phyloP scores from a whole-genome alignment of 352 stramenopile genomes.

The Phytophthora niederhauseri region DNA sequence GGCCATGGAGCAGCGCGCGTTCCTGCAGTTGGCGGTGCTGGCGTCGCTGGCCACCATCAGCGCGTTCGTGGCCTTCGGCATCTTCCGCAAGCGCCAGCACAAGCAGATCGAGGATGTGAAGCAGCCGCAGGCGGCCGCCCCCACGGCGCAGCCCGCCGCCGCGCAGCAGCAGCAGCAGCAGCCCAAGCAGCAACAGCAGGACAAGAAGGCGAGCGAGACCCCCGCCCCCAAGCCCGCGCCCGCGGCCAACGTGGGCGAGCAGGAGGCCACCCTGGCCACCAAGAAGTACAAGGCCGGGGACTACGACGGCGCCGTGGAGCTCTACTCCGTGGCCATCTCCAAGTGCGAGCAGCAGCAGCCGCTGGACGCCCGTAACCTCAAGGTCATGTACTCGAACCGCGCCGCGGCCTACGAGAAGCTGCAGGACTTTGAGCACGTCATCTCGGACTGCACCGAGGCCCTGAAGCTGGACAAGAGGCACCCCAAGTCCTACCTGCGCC shows the following conservation, averaged over 20 bases:
- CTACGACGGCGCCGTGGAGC: conserved; percentile 68
- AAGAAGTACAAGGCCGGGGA: conserved; percentile 82
- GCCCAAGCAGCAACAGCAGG: conserved; percentile 29
- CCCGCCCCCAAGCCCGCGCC: conserved; percentile 30
- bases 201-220: conserved; percentile 27
- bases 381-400: conserved; percentile 89
- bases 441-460: conserved; percentile 65
- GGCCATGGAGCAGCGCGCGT: conserved; percentile 52
- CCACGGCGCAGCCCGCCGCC: conserved; percentile 13
- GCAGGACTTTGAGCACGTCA: conserved; percentile 63
- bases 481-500: conserved; percentile 78
- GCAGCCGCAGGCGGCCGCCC: conserved; percentile 30
- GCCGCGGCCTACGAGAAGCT: conserved; percentile 77
- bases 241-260: conserved; percentile 49
- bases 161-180: conserved; percentile 29
- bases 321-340: conserved; percentile 71
- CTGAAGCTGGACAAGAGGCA: conserved; percentile 72
- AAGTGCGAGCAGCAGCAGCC: conserved; percentile 62
- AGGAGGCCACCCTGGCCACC: conserved; percentile 70
- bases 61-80: conserved; percentile 55
- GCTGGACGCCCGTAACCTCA: conserved; percentile 75
- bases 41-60: conserved; percentile 77
- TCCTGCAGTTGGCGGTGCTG: conserved; percentile 74
- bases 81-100: conserved; percentile 52
- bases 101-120: conserved; percentile 34